Evolutionary conservation across 108 stramenopile species (phyloP).

Genomic region (Fistulifera pelliculosa): DNA sequence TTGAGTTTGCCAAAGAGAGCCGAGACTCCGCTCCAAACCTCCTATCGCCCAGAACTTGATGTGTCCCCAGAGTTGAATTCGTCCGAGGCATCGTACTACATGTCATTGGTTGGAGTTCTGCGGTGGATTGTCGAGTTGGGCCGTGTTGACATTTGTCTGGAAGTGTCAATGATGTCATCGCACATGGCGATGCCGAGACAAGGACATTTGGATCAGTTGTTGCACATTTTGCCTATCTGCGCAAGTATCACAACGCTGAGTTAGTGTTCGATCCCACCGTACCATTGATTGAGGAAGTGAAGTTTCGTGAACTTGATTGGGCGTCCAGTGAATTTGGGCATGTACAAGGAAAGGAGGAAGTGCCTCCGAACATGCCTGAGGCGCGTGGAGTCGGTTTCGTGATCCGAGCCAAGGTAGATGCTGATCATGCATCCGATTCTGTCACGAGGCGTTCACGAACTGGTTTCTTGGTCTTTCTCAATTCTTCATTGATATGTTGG

Average conservation of each 20-base stretch:
- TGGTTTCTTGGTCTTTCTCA: conserved; percentile 21
- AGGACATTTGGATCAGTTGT: conserved; percentile 16
- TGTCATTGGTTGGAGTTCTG: conserved; percentile 13
- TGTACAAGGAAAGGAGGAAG: conserved; percentile 10
- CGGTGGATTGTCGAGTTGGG: conserved; percentile 26
- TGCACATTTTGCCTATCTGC: conserved; percentile 12
- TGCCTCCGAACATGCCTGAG: conserved; percentile 20
- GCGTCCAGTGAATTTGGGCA: conserved; percentile 16
- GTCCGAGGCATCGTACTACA: background rate
- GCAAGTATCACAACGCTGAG: conserved; percentile 25
- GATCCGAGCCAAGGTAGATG: conserved; percentile 18
- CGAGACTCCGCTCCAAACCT: background rate
- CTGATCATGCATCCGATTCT: conserved; percentile 30
- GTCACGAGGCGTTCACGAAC: conserved; percentile 20
- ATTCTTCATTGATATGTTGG: conserved; percentile 27
- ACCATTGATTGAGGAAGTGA: conserved; percentile 12
- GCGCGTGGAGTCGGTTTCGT: conserved; percentile 21
- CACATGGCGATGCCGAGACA: conserved; percentile 13
- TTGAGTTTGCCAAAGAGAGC: background rate
- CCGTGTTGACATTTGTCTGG: conserved; percentile 17
- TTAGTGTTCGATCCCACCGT: conserved; percentile 41
- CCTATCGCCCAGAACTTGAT: conserved; percentile 28
- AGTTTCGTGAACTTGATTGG: conserved; percentile 25
- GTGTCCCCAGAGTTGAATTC: conserved; percentile 8
- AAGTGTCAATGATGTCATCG: conserved; percentile 17